These are phyloP conservation scores for Neurospora sp. DNA, from an alignment of 495 filamentous ascomycete species.

Conservation along the genomic window DNA sequence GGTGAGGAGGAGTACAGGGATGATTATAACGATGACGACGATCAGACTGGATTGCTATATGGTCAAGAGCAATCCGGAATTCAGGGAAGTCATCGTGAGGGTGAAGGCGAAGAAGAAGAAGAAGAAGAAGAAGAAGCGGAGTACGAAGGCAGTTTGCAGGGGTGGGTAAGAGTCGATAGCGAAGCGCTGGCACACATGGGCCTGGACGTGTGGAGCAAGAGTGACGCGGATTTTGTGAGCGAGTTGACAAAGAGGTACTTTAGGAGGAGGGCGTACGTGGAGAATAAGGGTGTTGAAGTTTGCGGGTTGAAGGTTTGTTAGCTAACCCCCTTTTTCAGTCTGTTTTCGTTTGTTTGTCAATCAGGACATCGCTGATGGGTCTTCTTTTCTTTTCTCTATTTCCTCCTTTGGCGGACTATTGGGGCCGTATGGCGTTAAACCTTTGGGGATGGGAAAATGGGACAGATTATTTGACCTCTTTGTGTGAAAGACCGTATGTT, in stretches of 20 bases:
- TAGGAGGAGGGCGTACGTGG: conserved; percentile 54
- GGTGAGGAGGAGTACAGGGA: conserved; percentile 7
- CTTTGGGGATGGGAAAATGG: neutral
- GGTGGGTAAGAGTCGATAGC: conserved; percentile 47
- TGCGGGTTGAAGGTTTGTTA: conserved; percentile 74
- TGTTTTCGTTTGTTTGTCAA: neutral
- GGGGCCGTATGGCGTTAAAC: neutral
- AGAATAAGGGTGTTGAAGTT: conserved; percentile 63
- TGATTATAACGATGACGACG: conserved; percentile 13
- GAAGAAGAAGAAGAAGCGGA: conserved; percentile 25
- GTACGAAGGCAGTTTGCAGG: conserved; percentile 10
- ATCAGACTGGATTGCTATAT: conserved; percentile 16
- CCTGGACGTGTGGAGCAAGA: conserved; percentile 74
- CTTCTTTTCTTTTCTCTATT: neutral
- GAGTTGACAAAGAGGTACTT: conserved; percentile 64
- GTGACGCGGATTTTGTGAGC: conserved; percentile 62
- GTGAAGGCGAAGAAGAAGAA: conserved; percentile 13
- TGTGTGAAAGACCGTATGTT: neutral
- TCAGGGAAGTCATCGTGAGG: neutral
- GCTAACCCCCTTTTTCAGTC: neutral
- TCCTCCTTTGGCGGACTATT: neutral
- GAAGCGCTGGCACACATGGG: conserved; percentile 74
- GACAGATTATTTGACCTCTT: neutral
- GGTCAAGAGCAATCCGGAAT: neutral
- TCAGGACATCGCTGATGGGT: neutral